Evolutionary conservation across 2,329 filamentous ascomycete species (phyloP).

Genomic region (Xylaria sp.): DNA sequence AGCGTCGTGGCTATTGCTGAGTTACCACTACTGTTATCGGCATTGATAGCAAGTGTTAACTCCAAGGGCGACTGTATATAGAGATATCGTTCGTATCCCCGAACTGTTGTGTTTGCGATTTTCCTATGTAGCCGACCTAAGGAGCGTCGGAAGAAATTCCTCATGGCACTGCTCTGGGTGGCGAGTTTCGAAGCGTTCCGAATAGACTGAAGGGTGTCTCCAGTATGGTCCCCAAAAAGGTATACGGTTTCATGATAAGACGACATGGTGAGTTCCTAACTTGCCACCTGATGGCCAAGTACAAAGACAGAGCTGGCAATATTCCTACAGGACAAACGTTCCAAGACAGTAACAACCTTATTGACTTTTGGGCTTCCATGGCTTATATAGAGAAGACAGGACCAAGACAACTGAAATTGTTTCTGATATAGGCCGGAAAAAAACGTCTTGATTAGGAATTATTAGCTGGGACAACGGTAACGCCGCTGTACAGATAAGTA

Average conservation of each 20-base stretch:
- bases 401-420: no score
- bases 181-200: not conserved
- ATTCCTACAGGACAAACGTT: no score
- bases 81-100: slow-evolving; percentile 3
- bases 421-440: no score
- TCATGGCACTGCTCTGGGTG: not conserved
- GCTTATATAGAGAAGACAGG: no score
- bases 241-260: not conserved
- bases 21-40: not conserved
- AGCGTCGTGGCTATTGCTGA: not conserved
- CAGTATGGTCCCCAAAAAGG: slow-evolving; percentile 22
- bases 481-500: no score
- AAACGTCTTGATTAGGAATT: no score
- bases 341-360: not conserved
- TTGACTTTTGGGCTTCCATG: not conserved
- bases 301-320: not conserved
- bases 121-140: slow-evolving; percentile 2
- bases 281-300: not conserved
- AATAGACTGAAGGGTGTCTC: slow-evolving; percentile 5
- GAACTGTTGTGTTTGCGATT: not conserved
- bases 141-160: slow-evolving; percentile 8
- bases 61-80: slow-evolving; percentile 10
- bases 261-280: not conserved
- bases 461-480: no score
- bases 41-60: not conserved